Evolutionary conservation across 306 rosid genomes (phyloP).

Genomic region (Potentilla sterilis): DNA sequence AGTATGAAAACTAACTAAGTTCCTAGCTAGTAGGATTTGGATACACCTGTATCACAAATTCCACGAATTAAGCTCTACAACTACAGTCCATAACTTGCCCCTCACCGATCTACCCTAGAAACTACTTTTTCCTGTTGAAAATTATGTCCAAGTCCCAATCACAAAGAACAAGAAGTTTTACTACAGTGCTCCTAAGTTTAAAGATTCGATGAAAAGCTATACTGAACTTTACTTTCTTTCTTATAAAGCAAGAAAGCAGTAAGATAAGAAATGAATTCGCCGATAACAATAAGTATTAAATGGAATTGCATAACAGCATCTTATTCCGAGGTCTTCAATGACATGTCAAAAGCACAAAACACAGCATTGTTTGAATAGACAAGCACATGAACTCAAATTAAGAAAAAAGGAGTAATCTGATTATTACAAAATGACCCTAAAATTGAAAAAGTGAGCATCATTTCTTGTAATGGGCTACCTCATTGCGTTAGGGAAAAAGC

Average conservation of each 20-base stretch:
- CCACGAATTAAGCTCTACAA: neutral
- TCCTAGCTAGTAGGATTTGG: too few species aligned
- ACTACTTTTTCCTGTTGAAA: neutral
- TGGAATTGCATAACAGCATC: neutral
- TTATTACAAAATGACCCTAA: slow-evolving; percentile 9
- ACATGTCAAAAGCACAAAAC: too few species aligned
- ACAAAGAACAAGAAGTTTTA: neutral
- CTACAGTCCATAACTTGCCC: too few species aligned
- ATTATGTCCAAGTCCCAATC: neutral
- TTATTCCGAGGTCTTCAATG: neutral
- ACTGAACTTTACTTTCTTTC: neutral
- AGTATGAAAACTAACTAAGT: too few species aligned
- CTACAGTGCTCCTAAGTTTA: neutral
- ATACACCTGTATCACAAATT: too few species aligned
- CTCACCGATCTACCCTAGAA: neutral
- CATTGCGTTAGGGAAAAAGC: slow-evolving; percentile 84
- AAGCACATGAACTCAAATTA: neutral
- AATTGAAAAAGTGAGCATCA: slow-evolving; percentile 34
- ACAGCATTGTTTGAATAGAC: neutral
- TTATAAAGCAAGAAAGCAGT: too few species aligned
- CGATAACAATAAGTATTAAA: neutral
- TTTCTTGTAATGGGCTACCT: slow-evolving; percentile 84
- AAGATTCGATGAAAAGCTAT: neutral
- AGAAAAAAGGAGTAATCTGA: slow-evolving; percentile 1
- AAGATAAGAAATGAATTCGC: too few species aligned